Evolutionary conservation across 2,329 filamentous ascomycete species (phyloP), one percentile per base, ranked within the genome.

Genomic region (Neofusicoccum cordaticola): DNA sequence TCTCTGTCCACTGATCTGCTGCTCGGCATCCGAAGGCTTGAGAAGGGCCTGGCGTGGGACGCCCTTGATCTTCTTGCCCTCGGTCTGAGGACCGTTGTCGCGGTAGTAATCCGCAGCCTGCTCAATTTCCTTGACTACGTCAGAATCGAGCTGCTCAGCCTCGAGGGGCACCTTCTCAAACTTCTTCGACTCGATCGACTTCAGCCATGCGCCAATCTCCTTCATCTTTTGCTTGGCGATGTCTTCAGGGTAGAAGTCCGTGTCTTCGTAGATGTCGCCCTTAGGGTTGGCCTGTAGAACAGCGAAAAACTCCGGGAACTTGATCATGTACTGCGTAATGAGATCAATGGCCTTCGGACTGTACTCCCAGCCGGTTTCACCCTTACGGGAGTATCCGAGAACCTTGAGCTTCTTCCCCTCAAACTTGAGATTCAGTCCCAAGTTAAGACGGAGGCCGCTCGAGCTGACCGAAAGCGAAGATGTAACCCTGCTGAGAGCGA

Each of bases 81-180:
- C 83, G 37, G 83, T 78, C 13, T 83, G 80, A 15, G 84, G 77
- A 13, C 82, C 84, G 27, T 81, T 80, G 47, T 82, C 79, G 66
- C 83, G 80, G 34, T 86, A 78, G 62, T 83, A 77, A 70, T 97
- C 92, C 2, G 92, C 91, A 47, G 89, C 88, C 63, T 83, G 78
- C 70, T 97, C 93, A 65, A 99, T 90, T 62, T 86, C 80, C 81
- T 88, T 89, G 67, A 98, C 95, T 13, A 93, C 86, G 66, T 93
- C 90, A 0, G 93, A 97, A 76, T 99, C 95, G 4, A 99, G 88
- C 76, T 99, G 96, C 75, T 97, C 92, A 1, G 95, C 95, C 71
- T 99, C 95, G 13, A 99, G 85, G 22, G 95, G 94, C n/a, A 99
- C 95, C 68, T 89, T 89, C 77, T 98, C 94, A 70, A 99, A 96